Base-by-base conservation (phyloP, 441 rosid species). In the Iberis amara region DNA sequence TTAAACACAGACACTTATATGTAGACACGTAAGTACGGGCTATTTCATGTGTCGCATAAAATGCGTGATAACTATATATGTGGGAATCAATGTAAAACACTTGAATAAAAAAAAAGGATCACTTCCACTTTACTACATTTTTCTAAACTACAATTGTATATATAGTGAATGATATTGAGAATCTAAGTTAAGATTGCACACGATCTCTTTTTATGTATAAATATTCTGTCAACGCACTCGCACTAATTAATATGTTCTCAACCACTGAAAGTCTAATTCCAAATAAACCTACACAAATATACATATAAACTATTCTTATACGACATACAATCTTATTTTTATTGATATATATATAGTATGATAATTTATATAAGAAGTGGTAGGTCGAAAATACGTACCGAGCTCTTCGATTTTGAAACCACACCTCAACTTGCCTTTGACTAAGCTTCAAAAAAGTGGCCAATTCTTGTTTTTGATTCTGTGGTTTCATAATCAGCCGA, bases 351-450 rank as follows among this genome's bases (percentile, higher is more conserved):
- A 18, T 18, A 18, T 18, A 3, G 35, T 31, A 31, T 31, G 6
- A 31, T 33, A 8, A 10, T 8, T n/a, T 2, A 58, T 30, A 49
- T 12, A 46, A 26, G 45, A 33, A 44, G 10, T 6, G 39, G 27
- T 42, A 36, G 28, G 14, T 47, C 9, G 31, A 18, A 30, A 39
- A 5, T 14, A 49, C 41, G 53, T 66, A 87, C 98, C 98, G 83
- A 71, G 98, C 98, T 71, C 98, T 69, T 64, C 98, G 74, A 63
- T 91, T 91, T 59, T 91, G 98, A 75, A 91, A 91, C 98, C 98
- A 91, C 14, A 91, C 98, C 77, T 91, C 98, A 18, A 91, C 98
- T 71, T 91, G 96, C 8, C 98, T 76, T 15, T 90, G 86, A 73
- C 82, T 75, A 36, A 91, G 80, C 58, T 75, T 79, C 50, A 91